These are phyloP conservation scores for Psilocybe cubensis DNA, from an alignment of 768 basidiomycete genomes.

Conservation along the genomic window DNA sequence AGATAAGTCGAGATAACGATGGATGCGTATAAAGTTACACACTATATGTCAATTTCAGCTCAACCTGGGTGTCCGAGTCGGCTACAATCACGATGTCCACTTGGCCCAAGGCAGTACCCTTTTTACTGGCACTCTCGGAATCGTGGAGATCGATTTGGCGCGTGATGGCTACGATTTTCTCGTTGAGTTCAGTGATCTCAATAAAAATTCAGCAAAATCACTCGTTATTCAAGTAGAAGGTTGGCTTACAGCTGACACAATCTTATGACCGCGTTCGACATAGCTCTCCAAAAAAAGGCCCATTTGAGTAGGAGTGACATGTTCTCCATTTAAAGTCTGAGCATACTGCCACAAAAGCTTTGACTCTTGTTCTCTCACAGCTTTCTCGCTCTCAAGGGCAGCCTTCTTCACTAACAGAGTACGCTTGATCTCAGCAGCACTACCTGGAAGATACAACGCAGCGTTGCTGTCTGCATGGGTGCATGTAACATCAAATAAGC, in stretches of 20 bases:
- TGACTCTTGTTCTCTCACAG: conserved; percentile 43
- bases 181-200: conserved; percentile 38
- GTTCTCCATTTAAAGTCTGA: conserved; percentile 45
- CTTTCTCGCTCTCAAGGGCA: conserved; percentile 39
- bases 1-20: background rate
- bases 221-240: background rate
- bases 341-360: conserved; percentile 47
- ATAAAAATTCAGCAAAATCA: background rate
- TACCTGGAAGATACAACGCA: conserved; percentile 18
- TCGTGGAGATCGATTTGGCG: conserved; percentile 41
- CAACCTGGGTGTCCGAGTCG: conserved; percentile 36
- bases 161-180: conserved; percentile 42
- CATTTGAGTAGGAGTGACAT: conserved; percentile 41
- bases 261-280: conserved; percentile 38
- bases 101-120: conserved; percentile 34
- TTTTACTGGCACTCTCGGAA: conserved; percentile 34
- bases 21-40: conserved; percentile 17
- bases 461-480: conserved; percentile 31
- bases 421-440: conserved; percentile 37
- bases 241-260: conserved; percentile 31
- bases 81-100: conserved; percentile 48
- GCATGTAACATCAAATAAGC: conserved; percentile 61
- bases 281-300: conserved; percentile 44
- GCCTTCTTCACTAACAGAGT: conserved; percentile 37
- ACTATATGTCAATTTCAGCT: conserved; percentile 60